These are phyloP conservation scores for Psidium guajava DNA, from an alignment of 345 rosid genomes.

Conservation along the genomic window DNA sequence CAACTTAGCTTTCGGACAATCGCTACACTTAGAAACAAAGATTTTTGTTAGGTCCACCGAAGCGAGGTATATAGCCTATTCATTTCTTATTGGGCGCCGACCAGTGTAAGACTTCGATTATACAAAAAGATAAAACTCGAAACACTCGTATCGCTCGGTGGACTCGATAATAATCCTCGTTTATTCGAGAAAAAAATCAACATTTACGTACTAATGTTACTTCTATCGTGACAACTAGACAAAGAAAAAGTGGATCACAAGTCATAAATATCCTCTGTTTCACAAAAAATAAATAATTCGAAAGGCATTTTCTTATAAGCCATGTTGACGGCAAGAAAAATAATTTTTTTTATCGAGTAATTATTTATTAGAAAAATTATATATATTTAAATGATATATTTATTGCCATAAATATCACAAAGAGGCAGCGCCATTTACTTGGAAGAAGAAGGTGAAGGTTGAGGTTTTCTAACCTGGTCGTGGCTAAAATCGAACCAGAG, in stretches of 20 bases:
- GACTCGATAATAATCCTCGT: not conserved
- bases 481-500: constrained; percentile 99
- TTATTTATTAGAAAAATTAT: no score
- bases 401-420: not conserved
- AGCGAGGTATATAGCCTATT: no score
- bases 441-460: not conserved
- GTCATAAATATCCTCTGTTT: rapidly evolving
- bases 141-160: not conserved
- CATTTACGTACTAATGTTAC: not conserved
- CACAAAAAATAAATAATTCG: not conserved
- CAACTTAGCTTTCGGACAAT: not conserved
- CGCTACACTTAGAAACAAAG: not conserved
- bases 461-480: constrained; percentile 52
- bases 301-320: not conserved
- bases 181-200: not conserved
- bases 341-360: no score
- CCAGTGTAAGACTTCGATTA: not conserved
- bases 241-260: not conserved
- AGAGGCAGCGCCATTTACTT: not conserved
- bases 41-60: not conserved
- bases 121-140: not conserved
- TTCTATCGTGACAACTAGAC: not conserved
- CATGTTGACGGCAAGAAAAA: no score
- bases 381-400: not conserved
- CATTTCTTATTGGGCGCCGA: not conserved